Conservation (phyloP, 257 asterid genomes). For the Przewalskia tangutica region DNA sequence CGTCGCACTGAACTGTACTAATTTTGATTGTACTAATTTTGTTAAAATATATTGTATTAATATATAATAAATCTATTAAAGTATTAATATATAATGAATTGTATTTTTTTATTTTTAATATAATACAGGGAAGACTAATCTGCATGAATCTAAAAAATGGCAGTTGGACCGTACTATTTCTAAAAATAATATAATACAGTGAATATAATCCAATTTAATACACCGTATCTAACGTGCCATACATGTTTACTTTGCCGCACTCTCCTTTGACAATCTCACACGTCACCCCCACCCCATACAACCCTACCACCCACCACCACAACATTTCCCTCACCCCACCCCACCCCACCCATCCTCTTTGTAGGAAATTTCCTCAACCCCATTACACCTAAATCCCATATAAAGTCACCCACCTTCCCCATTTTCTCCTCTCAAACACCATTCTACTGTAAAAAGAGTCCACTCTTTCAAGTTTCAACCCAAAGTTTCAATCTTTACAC, state of each 20-base stretch:
- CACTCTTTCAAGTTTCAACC: neutral
- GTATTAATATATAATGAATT: too few relatives aligned
- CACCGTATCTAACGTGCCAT: too few relatives aligned
- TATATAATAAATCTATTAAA: too few relatives aligned
- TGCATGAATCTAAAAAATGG: too few relatives aligned
- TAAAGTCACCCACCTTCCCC: neutral
- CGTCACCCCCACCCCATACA: constrained; percentile 24
- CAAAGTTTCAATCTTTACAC: neutral
- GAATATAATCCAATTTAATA: too few relatives aligned
- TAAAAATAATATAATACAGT: too few relatives aligned
- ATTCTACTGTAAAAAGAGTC: neutral
- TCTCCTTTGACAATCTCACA: constrained; percentile 53
- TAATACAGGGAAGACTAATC: too few relatives aligned
- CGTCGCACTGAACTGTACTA: too few relatives aligned
- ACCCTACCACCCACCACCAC: constrained; percentile 29
- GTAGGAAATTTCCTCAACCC: constrained; percentile 7
- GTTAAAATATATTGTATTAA: too few relatives aligned
- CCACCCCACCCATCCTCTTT: neutral
- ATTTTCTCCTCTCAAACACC: neutral
- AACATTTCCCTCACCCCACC: constrained; percentile 31
- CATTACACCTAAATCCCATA: neutral
- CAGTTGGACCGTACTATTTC: too few relatives aligned
- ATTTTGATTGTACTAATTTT: too few relatives aligned
- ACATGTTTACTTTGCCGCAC: constrained; percentile 17
- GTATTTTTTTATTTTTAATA: too few relatives aligned